A percentile compares a stretch with the other conserved stretches of the same genome.
These are phyloP conservation scores for Triadica sebifera DNA, from an alignment of 345 rosid genomes.

Conservation along the genomic window DNA sequence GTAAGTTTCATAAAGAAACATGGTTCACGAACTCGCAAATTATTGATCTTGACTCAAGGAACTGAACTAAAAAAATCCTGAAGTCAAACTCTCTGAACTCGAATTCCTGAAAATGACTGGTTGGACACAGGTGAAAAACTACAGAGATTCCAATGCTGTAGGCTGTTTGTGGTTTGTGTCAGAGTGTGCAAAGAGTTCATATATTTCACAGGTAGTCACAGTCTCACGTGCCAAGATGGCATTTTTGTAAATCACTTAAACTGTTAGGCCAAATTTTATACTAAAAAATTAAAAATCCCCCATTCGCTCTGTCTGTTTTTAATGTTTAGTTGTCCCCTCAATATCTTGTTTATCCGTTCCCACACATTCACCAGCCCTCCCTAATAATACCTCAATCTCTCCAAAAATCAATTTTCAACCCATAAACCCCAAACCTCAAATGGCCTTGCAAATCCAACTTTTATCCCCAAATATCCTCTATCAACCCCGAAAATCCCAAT, in stretches of 20 bases:
- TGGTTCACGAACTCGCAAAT: too few species aligned
- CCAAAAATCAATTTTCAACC: not conserved
- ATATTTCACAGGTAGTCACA: too few species aligned
- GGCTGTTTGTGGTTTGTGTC: too few species aligned
- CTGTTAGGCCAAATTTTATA: not conserved
- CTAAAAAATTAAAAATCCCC: not conserved
- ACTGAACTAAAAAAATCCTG: too few species aligned
- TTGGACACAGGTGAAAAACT: too few species aligned
- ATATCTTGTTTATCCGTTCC: not conserved
- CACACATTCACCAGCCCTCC: not conserved
- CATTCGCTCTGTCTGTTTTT: not conserved
- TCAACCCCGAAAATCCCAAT: slow-evolving; percentile 7
- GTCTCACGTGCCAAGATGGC: not conserved
- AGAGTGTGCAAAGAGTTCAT: too few species aligned
- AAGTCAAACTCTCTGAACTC: too few species aligned
- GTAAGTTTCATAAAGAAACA: too few species aligned
- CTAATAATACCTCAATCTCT: slow-evolving; percentile 12
- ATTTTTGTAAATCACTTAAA: not conserved
- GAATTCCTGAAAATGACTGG: too few species aligned
- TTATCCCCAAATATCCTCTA: slow-evolving; percentile 21
- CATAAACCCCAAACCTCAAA: slow-evolving; percentile 5
- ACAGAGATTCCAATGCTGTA: too few species aligned
- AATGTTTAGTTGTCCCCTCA: not conserved
- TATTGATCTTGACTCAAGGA: too few species aligned
- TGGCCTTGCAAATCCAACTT: slow-evolving; percentile 44